Percentiles rank a stretch among this genome's conserved stretches.
These are phyloP conservation scores for Trichopus zeylanicus DNA, from an alignment of 116 monocot species.

Conservation along the genomic window DNA sequence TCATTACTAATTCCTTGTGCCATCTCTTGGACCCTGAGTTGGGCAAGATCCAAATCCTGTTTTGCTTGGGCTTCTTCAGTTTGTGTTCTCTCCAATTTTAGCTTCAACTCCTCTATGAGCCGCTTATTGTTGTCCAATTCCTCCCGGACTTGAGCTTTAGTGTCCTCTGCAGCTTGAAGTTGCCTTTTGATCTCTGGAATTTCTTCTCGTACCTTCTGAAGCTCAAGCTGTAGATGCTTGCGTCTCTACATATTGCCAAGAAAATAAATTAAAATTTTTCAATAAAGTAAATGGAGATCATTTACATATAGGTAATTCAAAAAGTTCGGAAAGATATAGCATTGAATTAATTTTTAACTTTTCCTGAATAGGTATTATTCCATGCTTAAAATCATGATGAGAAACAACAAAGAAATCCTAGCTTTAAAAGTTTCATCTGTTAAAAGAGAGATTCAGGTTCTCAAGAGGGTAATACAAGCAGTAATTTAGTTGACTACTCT, in stretches of 20 bases:
- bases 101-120: slow-evolving; percentile 63
- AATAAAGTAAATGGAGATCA: too few species aligned
- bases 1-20: slow-evolving; percentile 59
- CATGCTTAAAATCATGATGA: too few species aligned
- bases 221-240: slow-evolving; percentile 44
- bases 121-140: slow-evolving; percentile 48
- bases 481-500: too few species aligned
- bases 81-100: slow-evolving; percentile 65
- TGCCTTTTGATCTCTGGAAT: slow-evolving; percentile 46
- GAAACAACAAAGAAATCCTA: too few species aligned
- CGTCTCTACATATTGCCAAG: slow-evolving; percentile 31
- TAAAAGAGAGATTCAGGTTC: too few species aligned
- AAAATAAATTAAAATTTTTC: not conserved
- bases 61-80: slow-evolving; percentile 62
- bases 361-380: too few species aligned
- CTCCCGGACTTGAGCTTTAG: slow-evolving; percentile 35
- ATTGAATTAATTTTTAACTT: too few species aligned
- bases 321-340: too few species aligned
- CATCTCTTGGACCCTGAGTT: slow-evolving; percentile 60
- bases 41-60: slow-evolving; percentile 70
- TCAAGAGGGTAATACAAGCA: too few species aligned
- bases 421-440: too few species aligned
- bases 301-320: too few species aligned
- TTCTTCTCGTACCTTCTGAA: slow-evolving; percentile 47
- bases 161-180: slow-evolving; percentile 47